phyloP scores from a whole-genome alignment of 441 rosid species.

The Theobroma grandiflorum region DNA sequence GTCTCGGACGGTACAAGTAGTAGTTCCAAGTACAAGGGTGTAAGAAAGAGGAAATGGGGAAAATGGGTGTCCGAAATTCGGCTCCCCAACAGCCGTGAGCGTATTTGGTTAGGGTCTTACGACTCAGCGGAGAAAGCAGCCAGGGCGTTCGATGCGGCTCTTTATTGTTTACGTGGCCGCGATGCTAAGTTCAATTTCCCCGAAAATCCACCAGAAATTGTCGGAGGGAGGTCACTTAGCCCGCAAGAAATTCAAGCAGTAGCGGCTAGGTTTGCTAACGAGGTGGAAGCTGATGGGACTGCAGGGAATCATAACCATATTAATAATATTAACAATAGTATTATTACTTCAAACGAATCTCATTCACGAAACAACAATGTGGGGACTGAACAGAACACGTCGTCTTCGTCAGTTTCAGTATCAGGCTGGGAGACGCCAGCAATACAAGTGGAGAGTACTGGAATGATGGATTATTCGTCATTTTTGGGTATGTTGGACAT shows the following conservation, averaged over 20 bases:
- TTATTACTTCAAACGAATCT: neutral
- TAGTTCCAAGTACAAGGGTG: constrained; percentile 71
- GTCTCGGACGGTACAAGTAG: neutral
- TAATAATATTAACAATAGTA: neutral
- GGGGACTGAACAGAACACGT: constrained; percentile 16
- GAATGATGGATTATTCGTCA: constrained; percentile 60
- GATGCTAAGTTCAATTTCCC: constrained; percentile 79
- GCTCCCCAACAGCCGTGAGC: constrained; percentile 84
- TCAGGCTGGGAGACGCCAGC: constrained; percentile 5
- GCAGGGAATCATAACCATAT: neutral
- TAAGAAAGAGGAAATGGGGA: constrained; percentile 90
- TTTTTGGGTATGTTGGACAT: constrained; percentile 38
- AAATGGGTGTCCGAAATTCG: constrained; percentile 95
- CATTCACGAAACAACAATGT: neutral
- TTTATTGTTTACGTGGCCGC: constrained; percentile 71
- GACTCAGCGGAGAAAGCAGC: constrained; percentile 86
- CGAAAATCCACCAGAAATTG: constrained; percentile 52
- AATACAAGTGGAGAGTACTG: constrained; percentile 16
- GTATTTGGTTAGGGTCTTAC: constrained; percentile 90
- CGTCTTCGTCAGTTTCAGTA: constrained; percentile 24
- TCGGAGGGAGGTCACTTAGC: constrained; percentile 46
- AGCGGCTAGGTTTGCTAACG: constrained; percentile 62
- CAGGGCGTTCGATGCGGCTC: constrained; percentile 90
- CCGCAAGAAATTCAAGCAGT: constrained; percentile 65
- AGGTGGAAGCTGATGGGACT: constrained; percentile 17